Base-by-base conservation (phyloP, 2,329 filamentous ascomycete species). In the Cercospora janseana region DNA sequence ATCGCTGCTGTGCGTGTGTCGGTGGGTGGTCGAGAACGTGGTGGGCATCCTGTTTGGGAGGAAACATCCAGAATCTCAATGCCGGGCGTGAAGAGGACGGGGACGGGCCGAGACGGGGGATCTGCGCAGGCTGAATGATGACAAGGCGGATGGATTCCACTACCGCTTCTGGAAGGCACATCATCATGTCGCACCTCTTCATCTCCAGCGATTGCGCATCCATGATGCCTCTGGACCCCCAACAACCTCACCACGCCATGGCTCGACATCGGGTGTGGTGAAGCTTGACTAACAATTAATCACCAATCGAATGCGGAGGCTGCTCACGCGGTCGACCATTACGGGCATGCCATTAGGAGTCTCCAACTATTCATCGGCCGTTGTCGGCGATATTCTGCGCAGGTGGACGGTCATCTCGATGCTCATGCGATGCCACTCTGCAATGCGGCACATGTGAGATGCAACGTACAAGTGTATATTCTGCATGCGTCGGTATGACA, bases 11-110 rank as follows among this genome's bases (percentile, higher is more conserved):
- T n/a, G n/a, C n/a, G n/a, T n/a, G n/a, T n/a, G n/a, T n/a, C n/a
- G n/a, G n/a, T n/a, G n/a, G n/a, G n/a, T n/a, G n/a, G n/a, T 38
- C 34, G 31, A 27, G 44, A 35, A 21, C 13, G 23, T 15, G 23
- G 27, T 21, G 23, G 44, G 44, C 21, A 27, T 46, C 44, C 44
- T 13, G 32, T 37, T 46, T 26, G 21, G 44, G 44, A 37, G 44
- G 32, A 34, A 27, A 38, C 20, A 38, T 46, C 44, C 44, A 37
- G 44, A 26, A 4, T 8, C 24, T 23, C 40, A n/a, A 29, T 9
- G 18, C 18, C 18, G 12, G 34, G 12, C 42, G 20, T 46, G 44
- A 46, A 46, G 44, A 29, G 10, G 32, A 28, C 40, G 40, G 24
- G 40, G 20, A 24, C 15, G 40, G 24, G 7, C 26, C 26, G 26